A percentile compares a stretch with the other conserved stretches of the same genome.
These are phyloP conservation scores for Microbotryomycetes sp. DNA, from an alignment of 1,284 basidiomycete species.

Conservation along the genomic window DNA sequence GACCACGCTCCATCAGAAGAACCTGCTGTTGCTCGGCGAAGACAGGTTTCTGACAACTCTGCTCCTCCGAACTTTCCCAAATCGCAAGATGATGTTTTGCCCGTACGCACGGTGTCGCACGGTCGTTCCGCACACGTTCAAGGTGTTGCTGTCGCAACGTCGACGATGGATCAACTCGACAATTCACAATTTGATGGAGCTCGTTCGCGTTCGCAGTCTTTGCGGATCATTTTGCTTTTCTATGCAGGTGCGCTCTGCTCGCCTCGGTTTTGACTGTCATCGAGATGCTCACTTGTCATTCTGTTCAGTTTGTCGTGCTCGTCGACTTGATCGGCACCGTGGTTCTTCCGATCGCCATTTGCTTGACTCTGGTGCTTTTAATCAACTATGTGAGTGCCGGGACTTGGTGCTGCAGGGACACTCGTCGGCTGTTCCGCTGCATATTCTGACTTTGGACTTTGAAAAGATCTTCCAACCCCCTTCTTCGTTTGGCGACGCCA, in stretches of 20 bases:
- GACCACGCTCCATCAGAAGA: slow-evolving; percentile 95
- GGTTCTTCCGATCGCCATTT: slow-evolving; percentile 89
- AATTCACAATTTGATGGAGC: slow-evolving; percentile 98
- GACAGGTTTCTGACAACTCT: slow-evolving; percentile 97
- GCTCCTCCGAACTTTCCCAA: slow-evolving; percentile 91
- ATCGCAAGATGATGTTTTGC: slow-evolving; percentile 98
- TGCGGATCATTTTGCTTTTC: slow-evolving; percentile 52
- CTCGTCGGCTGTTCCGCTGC: not conserved
- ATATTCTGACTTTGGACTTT: no score
- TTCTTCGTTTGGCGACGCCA: slow-evolving; percentile 78
- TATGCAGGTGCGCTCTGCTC: slow-evolving; percentile 40
- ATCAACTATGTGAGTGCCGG: slow-evolving; percentile 50
- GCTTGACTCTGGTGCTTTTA: slow-evolving; percentile 81
- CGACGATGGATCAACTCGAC: slow-evolving; percentile 99
- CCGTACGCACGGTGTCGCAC: slow-evolving; percentile 94
- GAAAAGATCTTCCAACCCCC: slow-evolving; percentile 68
- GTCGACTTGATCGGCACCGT: slow-evolving; percentile 97
- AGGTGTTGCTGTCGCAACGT: slow-evolving; percentile 87
- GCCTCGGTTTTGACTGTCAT: slow-evolving; percentile 8
- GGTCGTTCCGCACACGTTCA: slow-evolving; percentile 92
- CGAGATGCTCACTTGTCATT: no score
- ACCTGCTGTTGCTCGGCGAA: slow-evolving; percentile 90
- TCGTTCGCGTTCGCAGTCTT: slow-evolving; percentile 90
- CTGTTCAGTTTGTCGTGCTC: slow-evolving; percentile 77
- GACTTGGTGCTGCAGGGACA: not conserved